Percentiles rank a stretch among this genome's conserved stretches.
Evolutionary conservation across 2,329 filamentous ascomycete species (phyloP).

Genomic region (Fusarium caatingaense): DNA sequence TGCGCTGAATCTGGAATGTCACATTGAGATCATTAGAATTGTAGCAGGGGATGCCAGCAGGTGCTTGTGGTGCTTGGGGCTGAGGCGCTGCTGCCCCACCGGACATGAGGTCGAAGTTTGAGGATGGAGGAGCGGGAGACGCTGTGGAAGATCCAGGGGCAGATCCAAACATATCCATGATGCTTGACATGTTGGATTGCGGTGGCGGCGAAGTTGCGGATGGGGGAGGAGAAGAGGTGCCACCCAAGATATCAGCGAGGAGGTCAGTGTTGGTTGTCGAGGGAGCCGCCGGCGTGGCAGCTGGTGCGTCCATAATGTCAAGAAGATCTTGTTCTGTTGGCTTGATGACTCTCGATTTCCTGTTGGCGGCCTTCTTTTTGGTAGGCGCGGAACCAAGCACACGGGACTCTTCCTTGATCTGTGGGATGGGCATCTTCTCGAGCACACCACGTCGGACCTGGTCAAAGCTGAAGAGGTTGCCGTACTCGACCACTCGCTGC

Average conservation of each 20-base stretch:
- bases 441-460: conserved; percentile 88
- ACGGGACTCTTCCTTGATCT: conserved; percentile 94
- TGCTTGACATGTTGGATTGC: conserved; percentile 72
- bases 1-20: conserved; percentile 85
- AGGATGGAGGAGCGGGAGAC: conserved; percentile 54
- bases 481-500: conserved; percentile 94
- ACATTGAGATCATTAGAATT: conserved; percentile 86
- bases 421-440: conserved; percentile 97
- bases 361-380: conserved; percentile 75
- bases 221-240: conserved; percentile 64
- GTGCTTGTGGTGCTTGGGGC: conserved; percentile 52
- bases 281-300: conserved; percentile 61
- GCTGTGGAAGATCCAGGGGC: conserved; percentile 53
- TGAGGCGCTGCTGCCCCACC: conserved; percentile 56
- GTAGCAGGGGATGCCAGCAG: conserved; percentile 78
- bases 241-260: conserved; percentile 90
- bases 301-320: conserved; percentile 87
- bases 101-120: conserved; percentile 63
- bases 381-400: conserved; percentile 85
- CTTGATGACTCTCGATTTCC: conserved; percentile 81
- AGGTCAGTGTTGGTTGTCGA: conserved; percentile 83
- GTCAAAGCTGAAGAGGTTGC: conserved; percentile 92
- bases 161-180: conserved; percentile 88
- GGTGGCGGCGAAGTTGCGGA: conserved; percentile 59
- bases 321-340: conserved; percentile 92